Evolutionary conservation across 2,329 filamentous ascomycete genomes (phyloP), one percentile per base, ranked within the genome.

Genomic region (Xylaria multiplex): DNA sequence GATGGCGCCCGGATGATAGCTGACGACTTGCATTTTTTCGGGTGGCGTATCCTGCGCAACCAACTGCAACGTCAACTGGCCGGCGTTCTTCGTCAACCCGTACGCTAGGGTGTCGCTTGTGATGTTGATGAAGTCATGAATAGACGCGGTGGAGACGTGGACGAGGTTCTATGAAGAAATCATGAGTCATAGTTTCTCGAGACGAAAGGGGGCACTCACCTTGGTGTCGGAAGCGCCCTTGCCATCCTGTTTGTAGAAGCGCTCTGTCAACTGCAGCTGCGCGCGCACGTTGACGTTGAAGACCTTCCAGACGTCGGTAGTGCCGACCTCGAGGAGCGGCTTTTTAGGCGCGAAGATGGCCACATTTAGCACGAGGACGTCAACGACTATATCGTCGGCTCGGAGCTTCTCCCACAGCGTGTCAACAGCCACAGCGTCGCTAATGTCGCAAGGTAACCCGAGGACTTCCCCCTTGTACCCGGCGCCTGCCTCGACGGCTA

Each of bases 1-100:
- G 1, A 82, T 72, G 3, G 74, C 57, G 0, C 81, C 81, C 0
- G 81, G 81, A 30, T 83, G 78, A 55, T 79, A 80, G 43, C 71
- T 79, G 13, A 82, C 40, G 13, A 82, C 63, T 48, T 82, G 80
- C 76, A 82, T 74, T 3, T 73, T 59, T 9, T 76, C 74, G 0
- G 75, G 62, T 0, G 73, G 56, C 0, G 73, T 72, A 5, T 81
- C 79, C n/a, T 76, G 69, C 4, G 80, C 80, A 8, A 82, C 73
- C 40, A 76, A 66, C 71, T 83, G 80, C 42, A 83, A 66, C 6
- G 77, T 65, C 9, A 78, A 65, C 0, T 79, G 76, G 0, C 75
- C 75, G 0, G 80, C 70, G 19, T 75, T 76, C 71, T 84, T 84
- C 27, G 79, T 79, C 22, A 80, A 55, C 2, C 73, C 72, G 61